These are phyloP conservation scores for Colletotrichum tropicale DNA, from an alignment of 2,329 filamentous ascomycete genomes.

Conservation along the genomic window DNA sequence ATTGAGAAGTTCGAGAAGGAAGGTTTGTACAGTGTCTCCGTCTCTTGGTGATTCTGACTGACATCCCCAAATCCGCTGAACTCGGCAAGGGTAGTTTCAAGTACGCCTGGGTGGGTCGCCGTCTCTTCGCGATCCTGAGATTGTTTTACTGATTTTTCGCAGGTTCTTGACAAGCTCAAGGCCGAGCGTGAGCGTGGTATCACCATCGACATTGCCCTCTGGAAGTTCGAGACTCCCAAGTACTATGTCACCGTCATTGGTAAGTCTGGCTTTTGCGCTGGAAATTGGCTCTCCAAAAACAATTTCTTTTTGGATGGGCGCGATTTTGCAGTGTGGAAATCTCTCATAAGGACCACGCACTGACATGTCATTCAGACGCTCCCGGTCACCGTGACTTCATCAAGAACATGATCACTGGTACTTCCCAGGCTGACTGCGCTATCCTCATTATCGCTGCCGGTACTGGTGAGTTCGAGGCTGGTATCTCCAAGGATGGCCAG, in stretches of 20 bases:
- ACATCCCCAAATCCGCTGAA: too few relatives aligned
- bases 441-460: slow-evolving; percentile 99
- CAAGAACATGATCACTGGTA: slow-evolving; percentile 99
- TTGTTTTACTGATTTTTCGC: too few relatives aligned
- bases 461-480: slow-evolving; percentile 99
- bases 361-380: slow-evolving; percentile 65
- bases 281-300: not conserved
- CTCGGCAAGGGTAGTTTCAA: slow-evolving; percentile 99
- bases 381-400: slow-evolving; percentile 99
- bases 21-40: too few relatives aligned
- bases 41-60: too few relatives aligned
- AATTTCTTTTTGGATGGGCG: not conserved
- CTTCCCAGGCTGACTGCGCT: slow-evolving; percentile 99
- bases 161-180: slow-evolving; percentile 98
- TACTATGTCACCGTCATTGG: slow-evolving; percentile 98
- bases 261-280: slow-evolving; percentile 47
- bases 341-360: not conserved
- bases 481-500: slow-evolving; percentile 99
- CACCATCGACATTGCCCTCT: slow-evolving; percentile 99
- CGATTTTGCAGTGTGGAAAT: not conserved
- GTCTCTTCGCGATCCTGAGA: too few relatives aligned
- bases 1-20: slow-evolving; percentile 99
- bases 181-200: slow-evolving; percentile 99
- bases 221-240: slow-evolving; percentile 99
- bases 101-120: slow-evolving; percentile 67